These are phyloP conservation scores for Fusarium sororula DNA, from an alignment of 2,329 filamentous ascomycete genomes.

Conservation along the genomic window DNA sequence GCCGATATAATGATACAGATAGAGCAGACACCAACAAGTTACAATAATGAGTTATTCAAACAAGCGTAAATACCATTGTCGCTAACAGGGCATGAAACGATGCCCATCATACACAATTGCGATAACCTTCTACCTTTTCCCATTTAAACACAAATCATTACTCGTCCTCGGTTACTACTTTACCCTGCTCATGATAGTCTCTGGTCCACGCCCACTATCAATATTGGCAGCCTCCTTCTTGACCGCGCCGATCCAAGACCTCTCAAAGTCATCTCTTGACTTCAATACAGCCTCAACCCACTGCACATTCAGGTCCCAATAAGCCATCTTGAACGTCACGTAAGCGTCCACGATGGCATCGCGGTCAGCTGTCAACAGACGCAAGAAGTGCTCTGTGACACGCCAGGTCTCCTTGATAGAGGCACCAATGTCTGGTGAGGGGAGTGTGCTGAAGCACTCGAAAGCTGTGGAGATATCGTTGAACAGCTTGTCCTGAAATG, in stretches of 20 bases:
- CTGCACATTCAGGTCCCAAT: conserved; percentile 93
- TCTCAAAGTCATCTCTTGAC: conserved; percentile 90
- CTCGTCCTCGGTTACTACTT: conserved; percentile 70
- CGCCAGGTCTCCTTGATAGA: conserved; percentile 92
- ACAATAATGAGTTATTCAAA: conserved; percentile 15
- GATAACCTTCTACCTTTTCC: background rate
- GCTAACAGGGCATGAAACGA: conserved; percentile 32
- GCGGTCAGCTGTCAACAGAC: conserved; percentile 80
- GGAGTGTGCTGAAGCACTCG: conserved; percentile 81
- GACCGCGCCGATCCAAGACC: conserved; percentile 85
- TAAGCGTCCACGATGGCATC: conserved; percentile 80
- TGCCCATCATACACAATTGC: conserved; percentile 28
- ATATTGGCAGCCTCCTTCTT: conserved; percentile 90
- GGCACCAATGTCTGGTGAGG: conserved; percentile 73
- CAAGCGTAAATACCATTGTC: conserved; percentile 24
- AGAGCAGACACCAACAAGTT: background rate
- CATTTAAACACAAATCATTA: conserved; percentile 1
- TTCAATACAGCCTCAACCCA: conserved; percentile 96
- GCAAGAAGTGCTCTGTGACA: conserved; percentile 84
- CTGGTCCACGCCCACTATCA: conserved; percentile 79
- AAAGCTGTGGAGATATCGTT: conserved; percentile 93
- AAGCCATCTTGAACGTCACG: conserved; percentile 81
- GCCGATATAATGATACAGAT: background rate
- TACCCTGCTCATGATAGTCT: conserved; percentile 95
- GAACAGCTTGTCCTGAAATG: conserved; percentile 91